These are phyloP conservation scores for Pulveroboletus sp. DNA, from an alignment of 1,284 basidiomycete genomes.

Conservation along the genomic window DNA sequence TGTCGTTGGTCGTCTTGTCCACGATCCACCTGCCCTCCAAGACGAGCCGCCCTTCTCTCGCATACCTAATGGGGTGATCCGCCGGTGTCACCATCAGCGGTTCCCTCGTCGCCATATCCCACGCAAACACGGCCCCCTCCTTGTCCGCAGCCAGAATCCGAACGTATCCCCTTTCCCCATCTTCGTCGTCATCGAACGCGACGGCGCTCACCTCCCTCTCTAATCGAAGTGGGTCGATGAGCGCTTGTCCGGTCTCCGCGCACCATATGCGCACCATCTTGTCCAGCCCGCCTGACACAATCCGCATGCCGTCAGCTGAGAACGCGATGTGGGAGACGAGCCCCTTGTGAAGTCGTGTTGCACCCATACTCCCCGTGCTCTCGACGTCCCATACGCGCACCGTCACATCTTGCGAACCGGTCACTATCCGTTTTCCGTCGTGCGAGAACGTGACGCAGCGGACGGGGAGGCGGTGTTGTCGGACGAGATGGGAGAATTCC, in stretches of 20 bases:
- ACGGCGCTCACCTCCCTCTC: conserved; percentile 26
- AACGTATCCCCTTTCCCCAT: neutral
- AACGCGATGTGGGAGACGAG: conserved; percentile 33
- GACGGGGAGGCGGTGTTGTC: conserved; percentile 30
- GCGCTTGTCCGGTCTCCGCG: conserved; percentile 20
- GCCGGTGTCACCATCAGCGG: conserved; percentile 21
- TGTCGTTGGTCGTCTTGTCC: conserved; percentile 17
- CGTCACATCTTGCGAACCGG: conserved; percentile 25
- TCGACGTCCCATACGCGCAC: conserved; percentile 38
- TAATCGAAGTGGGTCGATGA: conserved; percentile 26
- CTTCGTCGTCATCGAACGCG: conserved; percentile 25
- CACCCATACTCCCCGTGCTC: conserved; percentile 35
- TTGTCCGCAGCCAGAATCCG: conserved; percentile 32
- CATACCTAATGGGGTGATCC: conserved; percentile 23
- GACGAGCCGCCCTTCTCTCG: conserved; percentile 11
- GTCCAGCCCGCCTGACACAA: conserved; percentile 34
- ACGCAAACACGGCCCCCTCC: conserved; percentile 29
- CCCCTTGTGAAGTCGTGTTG: conserved; percentile 27
- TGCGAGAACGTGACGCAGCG: conserved; percentile 30
- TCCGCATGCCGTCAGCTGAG: conserved; percentile 27
- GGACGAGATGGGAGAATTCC: conserved; percentile 28
- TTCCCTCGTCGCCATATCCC: conserved; percentile 28
- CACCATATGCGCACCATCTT: conserved; percentile 36
- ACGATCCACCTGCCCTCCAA: conserved; percentile 32
- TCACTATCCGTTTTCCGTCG: conserved; percentile 32